Percentiles rank a stretch among this genome's conserved stretches.
Conservation (phyloP, 108 stramenopile species). For the Cyclotella atomus region DNA sequence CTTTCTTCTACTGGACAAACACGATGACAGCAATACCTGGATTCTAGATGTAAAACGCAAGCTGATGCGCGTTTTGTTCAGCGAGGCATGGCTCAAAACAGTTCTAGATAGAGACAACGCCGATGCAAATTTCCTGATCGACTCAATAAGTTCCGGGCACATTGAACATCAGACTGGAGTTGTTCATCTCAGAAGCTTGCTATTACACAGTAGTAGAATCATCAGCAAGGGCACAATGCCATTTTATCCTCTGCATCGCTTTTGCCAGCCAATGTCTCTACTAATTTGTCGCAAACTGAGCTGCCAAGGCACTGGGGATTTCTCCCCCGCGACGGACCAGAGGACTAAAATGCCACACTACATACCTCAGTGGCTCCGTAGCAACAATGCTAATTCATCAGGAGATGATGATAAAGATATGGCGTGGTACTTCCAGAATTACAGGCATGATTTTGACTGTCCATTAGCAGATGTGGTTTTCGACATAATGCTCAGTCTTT, state of each 20-base stretch:
- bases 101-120: background rate
- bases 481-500: slow-evolving; percentile 15
- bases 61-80: slow-evolving; percentile 17
- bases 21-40: background rate
- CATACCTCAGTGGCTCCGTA: slow-evolving; percentile 22
- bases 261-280: background rate
- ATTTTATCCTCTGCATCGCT: background rate
- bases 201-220: background rate
- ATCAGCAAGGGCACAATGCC: background rate
- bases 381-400: background rate
- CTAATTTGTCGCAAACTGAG: background rate
- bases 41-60: slow-evolving; percentile 13
- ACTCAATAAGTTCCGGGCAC: background rate
- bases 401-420: slow-evolving; percentile 21
- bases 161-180: slow-evolving; percentile 19
- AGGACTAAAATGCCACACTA: slow-evolving; percentile 26
- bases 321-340: background rate
- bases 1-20: background rate
- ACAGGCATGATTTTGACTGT: slow-evolving; percentile 18
- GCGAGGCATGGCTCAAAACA: slow-evolving; percentile 10
- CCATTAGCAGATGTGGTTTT: slow-evolving; percentile 20
- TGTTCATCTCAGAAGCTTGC: slow-evolving; percentile 14
- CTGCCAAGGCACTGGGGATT: background rate
- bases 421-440: slow-evolving; percentile 11
- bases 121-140: slow-evolving; percentile 14